phyloP scores from a whole-genome alignment of 2,329 filamentous ascomycete species.

The Boeremia exigua region DNA sequence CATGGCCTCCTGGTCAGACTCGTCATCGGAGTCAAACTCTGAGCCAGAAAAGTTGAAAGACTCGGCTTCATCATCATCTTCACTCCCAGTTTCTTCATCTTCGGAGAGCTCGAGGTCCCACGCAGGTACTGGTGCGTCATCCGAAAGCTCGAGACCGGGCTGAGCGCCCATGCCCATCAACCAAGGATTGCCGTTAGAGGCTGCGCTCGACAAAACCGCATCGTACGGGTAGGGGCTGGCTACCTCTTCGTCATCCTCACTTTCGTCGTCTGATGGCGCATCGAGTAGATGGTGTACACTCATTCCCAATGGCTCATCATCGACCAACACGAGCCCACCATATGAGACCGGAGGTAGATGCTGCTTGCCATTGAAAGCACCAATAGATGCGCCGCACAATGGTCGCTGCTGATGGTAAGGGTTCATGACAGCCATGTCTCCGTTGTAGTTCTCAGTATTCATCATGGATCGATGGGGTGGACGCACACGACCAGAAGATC shows the following conservation, averaged over 20 bases:
- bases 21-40: slow-evolving; percentile 53
- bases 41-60: slow-evolving; percentile 63
- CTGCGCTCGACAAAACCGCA: slow-evolving; percentile 53
- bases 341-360: slow-evolving; percentile 92
- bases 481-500: slow-evolving; percentile 36
- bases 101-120: slow-evolving; percentile 61
- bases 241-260: slow-evolving; percentile 50
- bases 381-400: slow-evolving; percentile 87
- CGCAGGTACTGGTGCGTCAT: slow-evolving; percentile 35
- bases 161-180: slow-evolving; percentile 47
- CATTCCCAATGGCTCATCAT: slow-evolving; percentile 87
- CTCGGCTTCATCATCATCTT: slow-evolving; percentile 37
- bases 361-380: slow-evolving; percentile 82
- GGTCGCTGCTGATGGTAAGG: slow-evolving; percentile 80
- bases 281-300: slow-evolving; percentile 97
- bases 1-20: slow-evolving; percentile 38
- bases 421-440: slow-evolving; percentile 62
- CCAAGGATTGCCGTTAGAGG: slow-evolving; percentile 40
- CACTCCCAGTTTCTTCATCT: slow-evolving; percentile 56
- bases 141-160: slow-evolving; percentile 40
- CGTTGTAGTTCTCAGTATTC: slow-evolving; percentile 44
- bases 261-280: slow-evolving; percentile 60
- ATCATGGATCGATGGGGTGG: slow-evolving; percentile 51
- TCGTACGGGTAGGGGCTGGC: slow-evolving; percentile 34
- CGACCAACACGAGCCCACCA: slow-evolving; percentile 84